A percentile compares a stretch with the other conserved stretches of the same genome.
Conservation (phyloP, 2,329 filamentous ascomycete species). For the Clarireedia sp. region DNA sequence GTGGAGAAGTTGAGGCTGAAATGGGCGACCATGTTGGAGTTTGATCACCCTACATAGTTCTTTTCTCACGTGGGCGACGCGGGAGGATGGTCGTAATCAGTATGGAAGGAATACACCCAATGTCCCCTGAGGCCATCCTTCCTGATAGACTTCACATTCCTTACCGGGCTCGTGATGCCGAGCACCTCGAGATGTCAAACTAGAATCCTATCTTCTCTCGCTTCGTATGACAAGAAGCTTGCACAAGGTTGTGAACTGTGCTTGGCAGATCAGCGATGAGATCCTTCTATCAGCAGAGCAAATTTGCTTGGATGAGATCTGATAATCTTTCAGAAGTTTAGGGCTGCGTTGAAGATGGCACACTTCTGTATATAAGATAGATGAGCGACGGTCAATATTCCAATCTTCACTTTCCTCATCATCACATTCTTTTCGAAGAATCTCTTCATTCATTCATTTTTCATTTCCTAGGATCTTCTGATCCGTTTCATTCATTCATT, state of each 20-base stretch:
- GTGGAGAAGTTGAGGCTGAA: slow-evolving; percentile 3
- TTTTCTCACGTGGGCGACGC: not conserved
- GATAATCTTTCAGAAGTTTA: not conserved
- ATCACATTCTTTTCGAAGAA: slow-evolving; percentile 4
- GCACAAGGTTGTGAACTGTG: not conserved
- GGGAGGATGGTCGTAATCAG: not conserved
- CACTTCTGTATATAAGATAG: slow-evolving; percentile 2
- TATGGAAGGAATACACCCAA: slow-evolving; percentile 1
- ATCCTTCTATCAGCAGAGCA: slow-evolving; percentile 4
- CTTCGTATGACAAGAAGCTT: not conserved
- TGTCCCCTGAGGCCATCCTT: not conserved
- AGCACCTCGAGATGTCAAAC: not conserved
- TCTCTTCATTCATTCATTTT: slow-evolving; percentile 3
- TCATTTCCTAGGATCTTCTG: slow-evolving; percentile 1
- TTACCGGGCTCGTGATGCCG: not conserved
- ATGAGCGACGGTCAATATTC: not conserved
- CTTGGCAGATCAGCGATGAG: not conserved
- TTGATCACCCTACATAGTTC: not conserved
- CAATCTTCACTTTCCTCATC: not conserved
- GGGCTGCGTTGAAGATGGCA: not conserved
- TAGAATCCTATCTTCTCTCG: not conserved
- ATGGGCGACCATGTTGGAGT: not conserved
- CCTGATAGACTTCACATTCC: not conserved
- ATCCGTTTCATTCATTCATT: slow-evolving; percentile 7
- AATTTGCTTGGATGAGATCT: not conserved